Conservation (phyloP, 192 early-diverging fungal genomes). For the Entomortierella beljakovae region DNA sequence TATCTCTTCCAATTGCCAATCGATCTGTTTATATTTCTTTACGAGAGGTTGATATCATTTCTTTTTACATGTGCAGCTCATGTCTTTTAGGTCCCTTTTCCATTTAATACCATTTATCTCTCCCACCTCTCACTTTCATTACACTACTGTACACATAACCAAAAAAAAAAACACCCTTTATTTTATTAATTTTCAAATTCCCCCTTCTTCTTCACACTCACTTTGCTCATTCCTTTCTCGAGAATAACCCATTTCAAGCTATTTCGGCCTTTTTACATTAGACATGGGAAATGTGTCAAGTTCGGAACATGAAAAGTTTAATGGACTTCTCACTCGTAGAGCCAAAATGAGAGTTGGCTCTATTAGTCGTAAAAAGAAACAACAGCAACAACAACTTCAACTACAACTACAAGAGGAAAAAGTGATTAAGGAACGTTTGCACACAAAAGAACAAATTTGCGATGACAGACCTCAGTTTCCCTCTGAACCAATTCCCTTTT, state of each 20-base stretch:
- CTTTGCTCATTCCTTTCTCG: background rate
- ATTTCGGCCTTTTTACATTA: background rate
- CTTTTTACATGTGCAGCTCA: too few relatives aligned
- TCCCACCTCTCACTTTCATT: background rate
- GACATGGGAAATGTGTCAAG: conserved; percentile 46
- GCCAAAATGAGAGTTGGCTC: conserved; percentile 10
- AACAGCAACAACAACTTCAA: conserved; percentile 17
- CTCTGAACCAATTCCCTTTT: background rate
- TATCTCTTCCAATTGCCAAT: too few relatives aligned
- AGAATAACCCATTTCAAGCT: background rate
- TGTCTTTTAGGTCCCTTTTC: too few relatives aligned
- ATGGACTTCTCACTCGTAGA: conserved; percentile 14
- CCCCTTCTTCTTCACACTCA: background rate
- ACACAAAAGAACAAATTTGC: background rate
- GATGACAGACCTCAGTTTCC: too few relatives aligned
- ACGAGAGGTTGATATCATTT: too few relatives aligned
- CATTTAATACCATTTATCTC: too few relatives aligned
- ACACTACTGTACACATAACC: background rate
- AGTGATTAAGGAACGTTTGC: background rate
- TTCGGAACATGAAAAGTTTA: conserved; percentile 34
- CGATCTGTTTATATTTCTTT: too few relatives aligned
- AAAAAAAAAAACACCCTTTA: background rate
- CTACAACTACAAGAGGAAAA: background rate
- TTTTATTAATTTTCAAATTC: background rate
- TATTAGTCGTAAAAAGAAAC: conserved; percentile 1